Base-by-base conservation (phyloP, 495 filamentous ascomycete species). In the Usnea hakonensis region DNA sequence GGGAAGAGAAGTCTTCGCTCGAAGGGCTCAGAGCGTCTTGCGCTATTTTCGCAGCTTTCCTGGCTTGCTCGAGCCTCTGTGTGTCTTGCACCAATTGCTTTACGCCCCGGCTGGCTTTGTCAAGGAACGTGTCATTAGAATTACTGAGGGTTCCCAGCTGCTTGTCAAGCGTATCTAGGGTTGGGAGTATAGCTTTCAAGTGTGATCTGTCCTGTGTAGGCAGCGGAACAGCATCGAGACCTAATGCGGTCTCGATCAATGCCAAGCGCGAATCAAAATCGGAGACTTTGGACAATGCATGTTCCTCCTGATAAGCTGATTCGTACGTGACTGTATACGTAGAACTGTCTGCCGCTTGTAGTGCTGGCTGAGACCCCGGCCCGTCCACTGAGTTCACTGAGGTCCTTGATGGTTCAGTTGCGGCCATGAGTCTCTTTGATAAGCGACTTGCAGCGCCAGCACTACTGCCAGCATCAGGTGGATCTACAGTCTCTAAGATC, bases 261-360 rank as follows among this genome's bases (percentile, higher is more conserved):
- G 87, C 76, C 5, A 99, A 79, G 6, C 94, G 86, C 37, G 81
- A 77, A 70, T 97, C 94, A 64, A 97, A 95, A 60, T 93, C 89
- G 30, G 91, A 90, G 8, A 90, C 90, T 68, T 90, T 88, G 23
- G 87, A 83, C 16, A 97, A 80, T 23, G 87, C 78, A 68, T 86
- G 84, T 13, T 77, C 83, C 66, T 85, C 77, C 53, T 85, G 77
- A 62, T 84, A 85, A 35, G 75, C 69, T 54, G 88, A 75, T 64
- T 78, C 75, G 67, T 83, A 78, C 63, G 77, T 80, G 60, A 84
- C 72, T 17, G 77, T 83, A 71, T 85, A 84, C 38, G 76, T 78
- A 38, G 68, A 40, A 11, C 64, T 65, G 37, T 28, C 43, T 46
- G 36, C 52, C 1, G 30, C 16, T n/a, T 63, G 32, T 7, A 67